Conservation (phyloP, 2,329 filamentous ascomycete genomes). For the Aspergillus tamarii region DNA sequence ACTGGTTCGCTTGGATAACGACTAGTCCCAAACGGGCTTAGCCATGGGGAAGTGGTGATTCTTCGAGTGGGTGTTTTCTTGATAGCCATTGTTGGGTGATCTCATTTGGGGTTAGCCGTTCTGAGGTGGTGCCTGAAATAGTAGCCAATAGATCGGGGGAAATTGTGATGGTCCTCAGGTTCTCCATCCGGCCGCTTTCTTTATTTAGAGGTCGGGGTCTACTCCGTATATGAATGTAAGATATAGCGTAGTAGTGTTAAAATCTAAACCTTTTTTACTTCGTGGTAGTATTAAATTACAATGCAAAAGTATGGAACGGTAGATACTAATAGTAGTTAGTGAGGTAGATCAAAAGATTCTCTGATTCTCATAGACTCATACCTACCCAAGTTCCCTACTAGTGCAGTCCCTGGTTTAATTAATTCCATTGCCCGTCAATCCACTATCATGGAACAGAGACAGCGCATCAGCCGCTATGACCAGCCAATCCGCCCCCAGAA, state of each 20-base stretch:
- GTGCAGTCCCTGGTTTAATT: conserved; percentile 2
- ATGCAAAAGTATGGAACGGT: not conserved
- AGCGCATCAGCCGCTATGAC: conserved; percentile 22
- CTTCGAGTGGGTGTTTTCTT: not conserved
- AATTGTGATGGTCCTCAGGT: not conserved
- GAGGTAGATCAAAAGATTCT: not conserved
- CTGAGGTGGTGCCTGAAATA: conserved; percentile 4
- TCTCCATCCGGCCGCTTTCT: not conserved
- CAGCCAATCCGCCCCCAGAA: conserved; percentile 19
- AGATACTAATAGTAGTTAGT: not conserved
- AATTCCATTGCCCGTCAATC: not conserved
- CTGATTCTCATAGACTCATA: not conserved
- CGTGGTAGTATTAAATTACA: no score
- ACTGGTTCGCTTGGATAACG: conserved; percentile 18
- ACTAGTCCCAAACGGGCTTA: conserved; percentile 5
- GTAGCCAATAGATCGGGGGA: conserved; percentile 2
- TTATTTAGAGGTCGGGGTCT: not conserved
- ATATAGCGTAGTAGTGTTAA: not conserved
- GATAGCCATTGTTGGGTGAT: conserved; percentile 8
- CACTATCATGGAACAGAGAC: conserved; percentile 6
- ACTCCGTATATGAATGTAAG: no score
- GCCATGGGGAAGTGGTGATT: not conserved
- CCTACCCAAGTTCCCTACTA: not conserved
- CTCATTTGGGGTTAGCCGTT: not conserved
- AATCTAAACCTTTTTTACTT: no score